These are phyloP conservation scores for Dictyostelium capitatum DNA, from an alignment of 78 protist species.

Conservation along the genomic window DNA sequence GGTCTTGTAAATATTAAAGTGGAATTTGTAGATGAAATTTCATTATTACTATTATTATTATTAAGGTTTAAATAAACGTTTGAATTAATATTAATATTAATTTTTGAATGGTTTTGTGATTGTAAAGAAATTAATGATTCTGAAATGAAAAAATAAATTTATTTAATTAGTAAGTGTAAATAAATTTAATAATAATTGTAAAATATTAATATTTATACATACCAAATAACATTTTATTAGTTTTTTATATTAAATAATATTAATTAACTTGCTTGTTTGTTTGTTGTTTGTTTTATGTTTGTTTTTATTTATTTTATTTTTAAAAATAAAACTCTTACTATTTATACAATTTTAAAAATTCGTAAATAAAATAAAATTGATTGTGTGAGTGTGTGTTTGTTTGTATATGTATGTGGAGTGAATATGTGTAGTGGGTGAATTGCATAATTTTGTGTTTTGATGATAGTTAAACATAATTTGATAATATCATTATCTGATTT, in stretches of 20 bases:
- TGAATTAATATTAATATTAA: not conserved
- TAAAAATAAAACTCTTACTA: not conserved
- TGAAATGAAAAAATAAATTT: not conserved
- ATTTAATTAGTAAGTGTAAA: no score
- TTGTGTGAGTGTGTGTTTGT: not conserved
- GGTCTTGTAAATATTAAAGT: not conserved
- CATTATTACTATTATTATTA: not conserved
- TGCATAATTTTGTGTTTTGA: not conserved
- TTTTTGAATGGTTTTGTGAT: not conserved
- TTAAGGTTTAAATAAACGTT: not conserved
- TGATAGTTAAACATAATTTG: not conserved
- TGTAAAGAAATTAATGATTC: slow-evolving; percentile 1
- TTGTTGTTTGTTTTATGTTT: not conserved
- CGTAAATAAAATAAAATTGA: not conserved
- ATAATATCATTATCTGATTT: no score
- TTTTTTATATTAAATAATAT: no score
- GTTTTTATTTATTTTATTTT: not conserved
- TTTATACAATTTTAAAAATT: no score
- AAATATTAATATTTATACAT: not conserved
- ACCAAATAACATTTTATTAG: not conserved
- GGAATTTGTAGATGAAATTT: not conserved
- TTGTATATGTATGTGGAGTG: not conserved
- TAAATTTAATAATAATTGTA: not conserved
- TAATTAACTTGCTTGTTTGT: no score
- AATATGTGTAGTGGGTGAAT: not conserved